A percentile compares a stretch with the other conserved stretches of the same genome.
phyloP scores from a whole-genome alignment of 2,329 filamentous ascomycete species.

The Didymella glomerata region DNA sequence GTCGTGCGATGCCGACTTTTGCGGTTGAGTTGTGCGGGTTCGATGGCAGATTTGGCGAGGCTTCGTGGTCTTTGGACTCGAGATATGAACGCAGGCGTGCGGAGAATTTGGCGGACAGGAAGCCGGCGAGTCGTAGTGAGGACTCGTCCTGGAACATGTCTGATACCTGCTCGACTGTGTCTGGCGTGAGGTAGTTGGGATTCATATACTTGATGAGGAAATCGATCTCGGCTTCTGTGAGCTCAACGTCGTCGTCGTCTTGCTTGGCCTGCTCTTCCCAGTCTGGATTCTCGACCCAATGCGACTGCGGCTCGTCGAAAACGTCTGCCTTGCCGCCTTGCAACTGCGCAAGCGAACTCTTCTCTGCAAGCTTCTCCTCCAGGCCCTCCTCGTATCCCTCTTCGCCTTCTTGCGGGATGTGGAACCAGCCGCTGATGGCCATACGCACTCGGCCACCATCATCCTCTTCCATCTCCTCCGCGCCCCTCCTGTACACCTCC shows the following conservation, averaged over 20 bases:
- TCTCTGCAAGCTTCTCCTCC: constrained; percentile 86
- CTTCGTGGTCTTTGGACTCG: constrained; percentile 58
- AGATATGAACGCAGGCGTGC: constrained; percentile 75
- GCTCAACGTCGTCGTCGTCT: constrained; percentile 58
- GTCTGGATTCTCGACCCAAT: constrained; percentile 58
- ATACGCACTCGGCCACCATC: constrained; percentile 85
- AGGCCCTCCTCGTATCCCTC: constrained; percentile 88
- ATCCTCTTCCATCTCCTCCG: constrained; percentile 68
- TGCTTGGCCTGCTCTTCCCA: constrained; percentile 52
- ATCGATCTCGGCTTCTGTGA: constrained; percentile 82
- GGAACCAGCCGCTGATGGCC: constrained; percentile 99
- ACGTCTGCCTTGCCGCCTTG: constrained; percentile 85
- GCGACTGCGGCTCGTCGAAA: constrained; percentile 80
- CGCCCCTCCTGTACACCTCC: constrained; percentile 81
- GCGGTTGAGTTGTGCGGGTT: constrained; percentile 44
- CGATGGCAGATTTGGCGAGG: constrained; percentile 55
- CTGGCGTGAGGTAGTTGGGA: constrained; percentile 89
- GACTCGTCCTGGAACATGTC: constrained; percentile 84
- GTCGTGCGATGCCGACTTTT: constrained; percentile 72
- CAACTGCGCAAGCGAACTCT: constrained; percentile 90
- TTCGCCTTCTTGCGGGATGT: constrained; percentile 94
- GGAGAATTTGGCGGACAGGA: constrained; percentile 81
- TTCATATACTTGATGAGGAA: constrained; percentile 91
- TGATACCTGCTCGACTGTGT: constrained; percentile 83
- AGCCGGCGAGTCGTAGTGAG: constrained; percentile 80